These are phyloP conservation scores for Scenedesmus sp. DNA, from an alignment of 163 green algal species.

Conservation along the genomic window DNA sequence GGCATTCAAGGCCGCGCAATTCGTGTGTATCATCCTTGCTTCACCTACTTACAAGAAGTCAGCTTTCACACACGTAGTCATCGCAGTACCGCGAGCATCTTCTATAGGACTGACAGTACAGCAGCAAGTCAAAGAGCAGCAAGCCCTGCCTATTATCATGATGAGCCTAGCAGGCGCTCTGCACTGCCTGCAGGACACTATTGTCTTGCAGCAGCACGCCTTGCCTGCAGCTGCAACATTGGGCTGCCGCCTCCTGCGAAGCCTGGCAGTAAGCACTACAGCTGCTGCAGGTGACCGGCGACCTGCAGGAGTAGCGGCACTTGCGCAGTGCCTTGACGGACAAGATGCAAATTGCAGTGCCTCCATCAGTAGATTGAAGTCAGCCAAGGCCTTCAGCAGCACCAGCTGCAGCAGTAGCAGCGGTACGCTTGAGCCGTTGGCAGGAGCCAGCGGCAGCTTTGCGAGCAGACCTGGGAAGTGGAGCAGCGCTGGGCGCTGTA, in stretches of 20 bases:
- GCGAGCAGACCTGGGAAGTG: constrained; percentile 15
- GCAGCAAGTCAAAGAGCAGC: constrained; percentile 12
- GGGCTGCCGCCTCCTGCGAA: background rate
- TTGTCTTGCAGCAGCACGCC: background rate
- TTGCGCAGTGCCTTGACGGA: background rate
- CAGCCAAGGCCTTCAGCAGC: background rate
- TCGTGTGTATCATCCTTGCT: background rate
- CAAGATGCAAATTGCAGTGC: background rate
- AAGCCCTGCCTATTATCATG: background rate
- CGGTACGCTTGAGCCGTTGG: background rate
- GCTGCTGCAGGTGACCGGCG: background rate
- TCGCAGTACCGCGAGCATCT: background rate
- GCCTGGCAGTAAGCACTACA: background rate
- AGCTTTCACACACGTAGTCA: too few relatives aligned
- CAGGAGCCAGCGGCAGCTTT: background rate
- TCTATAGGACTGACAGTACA: background rate
- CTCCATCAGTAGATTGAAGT: background rate
- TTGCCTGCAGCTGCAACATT: background rate
- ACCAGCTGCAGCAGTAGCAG: constrained; percentile 32
- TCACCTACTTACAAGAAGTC: background rate
- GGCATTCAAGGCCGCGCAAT: background rate
- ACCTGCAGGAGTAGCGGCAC: background rate
- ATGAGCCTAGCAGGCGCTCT: background rate
- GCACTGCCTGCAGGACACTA: background rate
- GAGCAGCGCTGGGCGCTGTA: background rate